A percentile compares a stretch with the other conserved stretches of the same genome.
Conservation (phyloP, 2,329 filamentous ascomycete genomes). For the Bipolaris victoriae region DNA sequence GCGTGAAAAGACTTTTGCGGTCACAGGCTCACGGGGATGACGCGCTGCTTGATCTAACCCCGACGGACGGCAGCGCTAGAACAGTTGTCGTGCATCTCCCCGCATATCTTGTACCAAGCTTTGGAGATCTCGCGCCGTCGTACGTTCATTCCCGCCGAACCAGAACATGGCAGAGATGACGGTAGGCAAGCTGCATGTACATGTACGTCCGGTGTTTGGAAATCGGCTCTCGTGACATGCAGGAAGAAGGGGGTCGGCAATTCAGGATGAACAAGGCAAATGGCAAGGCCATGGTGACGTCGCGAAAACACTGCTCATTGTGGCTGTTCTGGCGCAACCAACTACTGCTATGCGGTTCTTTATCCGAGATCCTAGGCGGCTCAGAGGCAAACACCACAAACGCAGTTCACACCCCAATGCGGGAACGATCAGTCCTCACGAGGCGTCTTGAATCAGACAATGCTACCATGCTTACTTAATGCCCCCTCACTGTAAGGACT, state of each 20-base stretch:
- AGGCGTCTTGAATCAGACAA: neutral
- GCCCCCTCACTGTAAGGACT: neutral
- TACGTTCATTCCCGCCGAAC: constrained; percentile 9
- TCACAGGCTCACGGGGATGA: constrained; percentile 12
- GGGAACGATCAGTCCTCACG: neutral
- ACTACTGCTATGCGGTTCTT: neutral
- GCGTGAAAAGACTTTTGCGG: constrained; percentile 1
- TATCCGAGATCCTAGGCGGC: neutral
- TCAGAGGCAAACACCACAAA: neutral
- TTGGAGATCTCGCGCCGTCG: constrained; percentile 11
- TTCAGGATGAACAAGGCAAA: neutral
- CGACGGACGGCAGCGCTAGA: constrained; percentile 4
- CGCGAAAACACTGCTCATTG: neutral
- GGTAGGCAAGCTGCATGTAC: constrained; percentile 9
- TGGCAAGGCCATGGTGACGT: constrained; percentile 4
- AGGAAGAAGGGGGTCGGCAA: constrained; percentile 1
- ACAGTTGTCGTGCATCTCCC: constrained; percentile 9
- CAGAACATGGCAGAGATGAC: neutral
- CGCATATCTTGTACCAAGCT: constrained; percentile 9
- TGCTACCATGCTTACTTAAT: constrained; percentile 7
- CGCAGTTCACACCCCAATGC: neutral
- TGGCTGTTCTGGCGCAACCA: too few relatives aligned
- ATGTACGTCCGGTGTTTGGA: constrained; percentile 3
- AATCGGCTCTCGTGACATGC: constrained; percentile 7
- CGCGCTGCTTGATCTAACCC: constrained; percentile 7